These are phyloP conservation scores for Komagataea norvegica DNA, from an alignment of 1,139 yeast genomes.

Conservation along the genomic window DNA sequence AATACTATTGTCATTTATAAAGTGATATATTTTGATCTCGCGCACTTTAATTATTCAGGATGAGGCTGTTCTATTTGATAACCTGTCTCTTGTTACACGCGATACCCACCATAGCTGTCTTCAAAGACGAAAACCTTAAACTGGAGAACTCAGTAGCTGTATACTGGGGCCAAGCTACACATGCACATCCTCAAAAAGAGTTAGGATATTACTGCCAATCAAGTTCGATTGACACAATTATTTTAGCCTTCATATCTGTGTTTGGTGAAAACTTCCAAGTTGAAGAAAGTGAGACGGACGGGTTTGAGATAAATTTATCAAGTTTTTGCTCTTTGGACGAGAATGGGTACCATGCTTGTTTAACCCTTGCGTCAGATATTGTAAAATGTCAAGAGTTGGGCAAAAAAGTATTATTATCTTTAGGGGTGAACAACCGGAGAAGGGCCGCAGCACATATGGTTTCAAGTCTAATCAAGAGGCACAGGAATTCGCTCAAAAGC, in stretches of 20 bases:
- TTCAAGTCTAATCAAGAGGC: conserved; percentile 55
- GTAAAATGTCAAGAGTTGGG: conserved; percentile 50
- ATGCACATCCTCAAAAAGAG: conserved; percentile 40
- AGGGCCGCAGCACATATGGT: conserved; percentile 40
- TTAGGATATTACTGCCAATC: conserved; percentile 58
- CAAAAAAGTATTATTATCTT: conserved; percentile 61
- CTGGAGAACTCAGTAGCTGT: conserved; percentile 41
- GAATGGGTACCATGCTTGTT: conserved; percentile 9
- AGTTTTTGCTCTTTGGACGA: conserved; percentile 13
- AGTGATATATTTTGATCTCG: too few relatives aligned
- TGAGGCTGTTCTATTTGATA: background rate
- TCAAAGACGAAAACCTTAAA: background rate
- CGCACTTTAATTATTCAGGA: too few relatives aligned
- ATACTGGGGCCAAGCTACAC: conserved; percentile 86
- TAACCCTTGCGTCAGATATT: conserved; percentile 55
- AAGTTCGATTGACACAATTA: conserved; percentile 54
- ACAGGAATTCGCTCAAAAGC: conserved; percentile 51
- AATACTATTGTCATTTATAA: too few relatives aligned
- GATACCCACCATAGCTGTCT: background rate
- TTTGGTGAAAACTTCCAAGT: conserved; percentile 23
- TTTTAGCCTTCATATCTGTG: conserved; percentile 61
- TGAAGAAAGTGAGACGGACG: conserved; percentile 14
- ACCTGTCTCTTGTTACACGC: background rate
- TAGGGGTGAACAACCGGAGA: conserved; percentile 62
- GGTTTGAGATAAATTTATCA: conserved; percentile 21